Evolutionary conservation across 2,329 filamentous ascomycete species (phyloP).

Genomic region (Colletotrichum theobromicola): DNA sequence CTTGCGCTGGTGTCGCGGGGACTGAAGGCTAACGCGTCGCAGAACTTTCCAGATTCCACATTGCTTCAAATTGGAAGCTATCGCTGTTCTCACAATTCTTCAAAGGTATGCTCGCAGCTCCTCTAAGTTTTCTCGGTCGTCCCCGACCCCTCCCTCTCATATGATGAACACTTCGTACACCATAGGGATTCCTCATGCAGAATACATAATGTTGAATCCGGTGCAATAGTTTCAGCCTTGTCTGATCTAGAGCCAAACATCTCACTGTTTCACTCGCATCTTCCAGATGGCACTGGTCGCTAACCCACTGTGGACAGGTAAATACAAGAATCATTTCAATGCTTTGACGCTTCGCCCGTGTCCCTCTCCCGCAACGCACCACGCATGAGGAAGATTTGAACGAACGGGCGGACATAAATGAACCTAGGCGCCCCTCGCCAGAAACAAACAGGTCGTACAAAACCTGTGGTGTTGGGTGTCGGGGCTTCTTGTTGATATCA

Average conservation of each 20-base stretch:
- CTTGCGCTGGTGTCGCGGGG: background rate
- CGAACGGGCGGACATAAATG: constrained; percentile 74
- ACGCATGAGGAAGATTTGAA: constrained; percentile 68
- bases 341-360: background rate
- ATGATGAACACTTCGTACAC: constrained; percentile 67
- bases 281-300: constrained; percentile 27
- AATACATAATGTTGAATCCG: constrained; percentile 69
- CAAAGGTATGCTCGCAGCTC: constrained; percentile 5
- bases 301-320: constrained; percentile 52
- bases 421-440: constrained; percentile 53
- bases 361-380: constrained; percentile 21
- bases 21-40: constrained; percentile 4
- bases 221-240: constrained; percentile 71
- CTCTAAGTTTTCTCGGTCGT: background rate
- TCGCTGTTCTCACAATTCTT: constrained; percentile 10
- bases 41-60: background rate
- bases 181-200: constrained; percentile 72
- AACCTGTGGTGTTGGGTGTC: constrained; percentile 57
- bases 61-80: constrained; percentile 52
- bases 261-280: constrained; percentile 24
- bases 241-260: constrained; percentile 56
- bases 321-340: background rate
- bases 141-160: constrained; percentile 30
- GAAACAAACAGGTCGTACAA: constrained; percentile 67
- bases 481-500: constrained; percentile 66